phyloP scores from a whole-genome alignment of 495 filamentous ascomycete genomes.

The Lasiosphaeria ovina region DNA sequence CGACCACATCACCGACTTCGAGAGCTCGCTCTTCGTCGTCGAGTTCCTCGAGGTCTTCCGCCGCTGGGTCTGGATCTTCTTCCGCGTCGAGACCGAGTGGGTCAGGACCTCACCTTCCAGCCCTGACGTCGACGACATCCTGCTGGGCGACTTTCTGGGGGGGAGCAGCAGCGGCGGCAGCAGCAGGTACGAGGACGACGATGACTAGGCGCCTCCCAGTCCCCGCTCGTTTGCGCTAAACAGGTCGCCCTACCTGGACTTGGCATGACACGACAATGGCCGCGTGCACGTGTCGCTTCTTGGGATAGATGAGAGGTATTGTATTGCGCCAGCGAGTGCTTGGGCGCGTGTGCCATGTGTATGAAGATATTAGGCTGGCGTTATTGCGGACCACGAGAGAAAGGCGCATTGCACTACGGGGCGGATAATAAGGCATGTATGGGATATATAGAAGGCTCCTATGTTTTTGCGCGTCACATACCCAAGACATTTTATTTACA shows the following conservation, averaged over 20 bases:
- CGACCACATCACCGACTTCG: slow-evolving; percentile 77
- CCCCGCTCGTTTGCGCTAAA: too few species aligned
- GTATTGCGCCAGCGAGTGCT: too few species aligned
- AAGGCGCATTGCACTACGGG: too few species aligned
- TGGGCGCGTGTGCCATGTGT: too few species aligned
- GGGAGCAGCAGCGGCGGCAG: slow-evolving; percentile 36
- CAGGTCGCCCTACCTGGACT: background rate
- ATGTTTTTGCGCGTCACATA: too few species aligned
- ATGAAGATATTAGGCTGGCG: too few species aligned
- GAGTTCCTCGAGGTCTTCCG: slow-evolving; percentile 81
- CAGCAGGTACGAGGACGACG: slow-evolving; percentile 42
- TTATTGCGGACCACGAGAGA: too few species aligned
- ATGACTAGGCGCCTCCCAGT: slow-evolving; percentile 24
- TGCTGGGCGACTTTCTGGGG: slow-evolving; percentile 44
- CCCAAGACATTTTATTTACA: too few species aligned
- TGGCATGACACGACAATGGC: background rate
- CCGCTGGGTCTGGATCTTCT: slow-evolving; percentile 96
- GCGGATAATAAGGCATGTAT: too few species aligned
- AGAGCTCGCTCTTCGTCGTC: slow-evolving; percentile 80
- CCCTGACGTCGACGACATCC: slow-evolving; percentile 41
- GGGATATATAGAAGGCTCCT: too few species aligned
- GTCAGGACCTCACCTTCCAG: slow-evolving; percentile 45
- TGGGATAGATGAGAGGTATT: too few species aligned
- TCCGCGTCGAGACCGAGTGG: slow-evolving; percentile 92
- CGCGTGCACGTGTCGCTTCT: too few species aligned